Evolutionary conservation across 2,329 filamentous ascomycete genomes (phyloP), one percentile per base, ranked within the genome.

Genomic region (Fusarium piperis): DNA sequence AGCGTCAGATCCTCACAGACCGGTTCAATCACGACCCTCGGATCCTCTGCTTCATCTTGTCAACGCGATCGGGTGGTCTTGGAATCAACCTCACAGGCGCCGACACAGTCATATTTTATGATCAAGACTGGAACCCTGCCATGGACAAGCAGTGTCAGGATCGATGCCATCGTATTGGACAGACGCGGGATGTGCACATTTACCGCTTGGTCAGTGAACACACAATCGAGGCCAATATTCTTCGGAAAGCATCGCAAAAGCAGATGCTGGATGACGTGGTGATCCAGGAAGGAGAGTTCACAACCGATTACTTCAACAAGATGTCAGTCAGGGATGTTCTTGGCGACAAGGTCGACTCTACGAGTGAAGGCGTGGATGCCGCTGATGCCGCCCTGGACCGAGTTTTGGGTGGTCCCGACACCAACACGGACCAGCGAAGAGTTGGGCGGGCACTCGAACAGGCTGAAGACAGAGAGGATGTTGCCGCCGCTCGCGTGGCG

Each of bases 91-190:
- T 99, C 46, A 98, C 95, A 0, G 96, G 96, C 55, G 96, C 96
- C 6, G 96, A 98, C 80, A 97, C 95, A 0, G 96, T 99, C 76
- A 98, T 99, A 73, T 99, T 99, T 81, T 99, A 98, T 82, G 96
- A 99, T 78, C 91, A 98, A 66, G 96, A 99, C 80, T 99, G 97
- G 97, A 99, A 99, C 77, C 96, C 96, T 0, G 96, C 97, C 58
- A 99, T 99, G 96, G 96, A 99, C 84, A 97, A 97, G 81, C 96
- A 99, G 81, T 99, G 96, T 77, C 97, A 99, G 83, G 97, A 99
- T 80, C 90, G 96, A 76, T 97, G 94, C 77, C 96, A 99, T 83
- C 94, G 96, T 73, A 99, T 99, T 74, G 96, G 96, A 2, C 96
- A 99, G 81, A 98, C 96, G 1, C 92, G 96, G 32, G 96, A 99